Conservation (phyloP, 129 eudicot genomes). For the Tagetes patula region DNA sequence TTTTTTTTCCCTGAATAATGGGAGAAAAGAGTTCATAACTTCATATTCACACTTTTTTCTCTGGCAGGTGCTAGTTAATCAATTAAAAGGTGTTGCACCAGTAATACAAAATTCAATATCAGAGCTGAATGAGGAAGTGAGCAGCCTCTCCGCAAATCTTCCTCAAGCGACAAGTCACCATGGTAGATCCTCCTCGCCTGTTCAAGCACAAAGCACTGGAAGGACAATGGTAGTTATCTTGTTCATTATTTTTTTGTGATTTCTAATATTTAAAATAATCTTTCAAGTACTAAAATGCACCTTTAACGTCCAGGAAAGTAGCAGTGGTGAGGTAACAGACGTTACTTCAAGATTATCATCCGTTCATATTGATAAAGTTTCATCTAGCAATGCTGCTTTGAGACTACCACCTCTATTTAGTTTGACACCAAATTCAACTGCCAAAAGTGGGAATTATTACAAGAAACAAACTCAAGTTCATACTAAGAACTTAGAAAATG, state of each 20-base stretch:
- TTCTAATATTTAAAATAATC: slow-evolving; percentile 5
- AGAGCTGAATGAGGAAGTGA: slow-evolving; percentile 81
- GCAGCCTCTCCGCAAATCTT: slow-evolving; percentile 61
- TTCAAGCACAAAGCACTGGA: slow-evolving; percentile 74
- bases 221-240: slow-evolving; percentile 59
- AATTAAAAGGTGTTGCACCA: slow-evolving; percentile 93
- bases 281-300: slow-evolving; percentile 15
- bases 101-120: slow-evolving; percentile 78
- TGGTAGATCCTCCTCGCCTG: slow-evolving; percentile 70
- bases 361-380: slow-evolving; percentile 70
- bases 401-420: slow-evolving; percentile 94
- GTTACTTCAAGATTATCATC: slow-evolving; percentile 64
- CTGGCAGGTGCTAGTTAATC: slow-evolving; percentile 83
- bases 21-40: not conserved
- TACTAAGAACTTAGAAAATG: slow-evolving; percentile 43
- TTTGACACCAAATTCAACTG: slow-evolving; percentile 75
- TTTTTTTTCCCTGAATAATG: not conserved
- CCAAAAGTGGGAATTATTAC: slow-evolving; percentile 67
- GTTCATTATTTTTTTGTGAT: not conserved
- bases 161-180: slow-evolving; percentile 51
- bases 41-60: slow-evolving; percentile 12
- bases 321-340: slow-evolving; percentile 63
- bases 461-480: slow-evolving; percentile 53
- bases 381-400: slow-evolving; percentile 63
- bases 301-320: slow-evolving; percentile 57